Evolutionary conservation across 2,329 filamentous ascomycete species (phyloP).

Genomic region (Aureobasidium sp.): DNA sequence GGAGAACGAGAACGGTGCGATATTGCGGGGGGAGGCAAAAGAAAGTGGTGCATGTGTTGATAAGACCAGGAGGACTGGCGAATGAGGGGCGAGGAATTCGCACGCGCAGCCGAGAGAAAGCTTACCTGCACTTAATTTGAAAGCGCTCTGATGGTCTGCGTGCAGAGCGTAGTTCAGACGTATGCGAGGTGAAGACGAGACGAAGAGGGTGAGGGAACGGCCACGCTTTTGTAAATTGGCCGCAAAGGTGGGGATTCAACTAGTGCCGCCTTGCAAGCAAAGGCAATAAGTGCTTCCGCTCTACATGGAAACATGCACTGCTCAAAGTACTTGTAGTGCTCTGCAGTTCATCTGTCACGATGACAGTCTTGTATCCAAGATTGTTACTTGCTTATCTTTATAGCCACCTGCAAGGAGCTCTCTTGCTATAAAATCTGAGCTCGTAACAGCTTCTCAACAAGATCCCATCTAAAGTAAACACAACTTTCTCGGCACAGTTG

Average conservation of each 20-base stretch:
- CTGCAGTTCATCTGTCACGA: background rate
- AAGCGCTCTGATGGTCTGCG: constrained; percentile 8
- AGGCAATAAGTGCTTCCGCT: constrained; percentile 9
- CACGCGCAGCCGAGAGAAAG: constrained; percentile 12
- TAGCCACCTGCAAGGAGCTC: background rate
- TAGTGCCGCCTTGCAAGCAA: constrained; percentile 8
- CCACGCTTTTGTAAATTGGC: constrained; percentile 14
- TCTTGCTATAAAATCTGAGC: background rate
- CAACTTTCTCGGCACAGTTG: background rate
- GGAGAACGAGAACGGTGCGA: background rate
- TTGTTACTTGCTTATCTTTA: background rate
- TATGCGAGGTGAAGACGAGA: constrained; percentile 10
- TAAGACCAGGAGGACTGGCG: constrained; percentile 7
- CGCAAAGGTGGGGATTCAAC: constrained; percentile 13
- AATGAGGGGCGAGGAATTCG: constrained; percentile 14
- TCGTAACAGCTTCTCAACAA: background rate
- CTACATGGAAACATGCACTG: background rate
- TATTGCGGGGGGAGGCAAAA: constrained; percentile 17
- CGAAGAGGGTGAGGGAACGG: constrained; percentile 11
- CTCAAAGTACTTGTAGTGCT: background rate
- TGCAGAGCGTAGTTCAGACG: constrained; percentile 12
- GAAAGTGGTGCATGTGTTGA: constrained; percentile 14
- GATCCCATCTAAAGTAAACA: background rate
- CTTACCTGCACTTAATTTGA: constrained; percentile 7
- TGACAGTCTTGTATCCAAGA: background rate